Conservation (phyloP, 2,329 filamentous ascomycete species). For the Lizonia empirigonia region DNA sequence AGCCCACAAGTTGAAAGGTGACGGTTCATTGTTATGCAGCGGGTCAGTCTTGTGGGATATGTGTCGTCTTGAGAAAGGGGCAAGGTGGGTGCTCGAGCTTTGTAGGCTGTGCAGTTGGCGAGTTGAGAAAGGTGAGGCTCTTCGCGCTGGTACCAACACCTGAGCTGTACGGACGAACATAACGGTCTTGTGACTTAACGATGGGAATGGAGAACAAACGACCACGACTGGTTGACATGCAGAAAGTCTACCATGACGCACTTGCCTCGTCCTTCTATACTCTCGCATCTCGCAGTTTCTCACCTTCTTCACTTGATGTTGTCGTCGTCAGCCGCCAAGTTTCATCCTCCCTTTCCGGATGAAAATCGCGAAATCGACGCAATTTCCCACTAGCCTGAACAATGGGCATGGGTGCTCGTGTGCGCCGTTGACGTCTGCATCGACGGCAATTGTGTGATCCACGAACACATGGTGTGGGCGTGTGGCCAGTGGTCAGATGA, state of each 20-base stretch:
- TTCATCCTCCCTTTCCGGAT: slow-evolving; percentile 26
- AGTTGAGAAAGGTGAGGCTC: slow-evolving; percentile 11
- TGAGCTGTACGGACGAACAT: slow-evolving; percentile 3
- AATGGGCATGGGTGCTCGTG: slow-evolving; percentile 2
- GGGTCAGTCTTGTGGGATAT: background rate
- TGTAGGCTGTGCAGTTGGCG: slow-evolving; percentile 11
- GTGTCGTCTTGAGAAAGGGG: background rate
- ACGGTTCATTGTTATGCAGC: background rate
- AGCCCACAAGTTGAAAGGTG: slow-evolving; percentile 22
- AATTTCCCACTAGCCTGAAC: slow-evolving; percentile 29
- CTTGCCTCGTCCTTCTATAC: slow-evolving; percentile 8
- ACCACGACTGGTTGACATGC: background rate
- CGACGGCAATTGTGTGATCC: slow-evolving; percentile 7
- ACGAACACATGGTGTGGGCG: slow-evolving; percentile 19
- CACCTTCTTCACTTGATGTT: slow-evolving; percentile 10
- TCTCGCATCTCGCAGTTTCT: slow-evolving; percentile 11
- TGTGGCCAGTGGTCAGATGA: slow-evolving; percentile 13
- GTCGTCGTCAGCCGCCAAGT: slow-evolving; percentile 27
- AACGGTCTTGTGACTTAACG: background rate
- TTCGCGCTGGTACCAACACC: slow-evolving; percentile 13
- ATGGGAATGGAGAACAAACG: background rate
- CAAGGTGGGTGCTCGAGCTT: background rate
- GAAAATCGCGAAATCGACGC: slow-evolving; percentile 32
- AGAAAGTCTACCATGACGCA: background rate
- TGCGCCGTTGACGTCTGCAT: slow-evolving; percentile 26